Base-by-base conservation (phyloP, 2,329 filamentous ascomycete species). In the Diaporthe ilicicola region DNA sequence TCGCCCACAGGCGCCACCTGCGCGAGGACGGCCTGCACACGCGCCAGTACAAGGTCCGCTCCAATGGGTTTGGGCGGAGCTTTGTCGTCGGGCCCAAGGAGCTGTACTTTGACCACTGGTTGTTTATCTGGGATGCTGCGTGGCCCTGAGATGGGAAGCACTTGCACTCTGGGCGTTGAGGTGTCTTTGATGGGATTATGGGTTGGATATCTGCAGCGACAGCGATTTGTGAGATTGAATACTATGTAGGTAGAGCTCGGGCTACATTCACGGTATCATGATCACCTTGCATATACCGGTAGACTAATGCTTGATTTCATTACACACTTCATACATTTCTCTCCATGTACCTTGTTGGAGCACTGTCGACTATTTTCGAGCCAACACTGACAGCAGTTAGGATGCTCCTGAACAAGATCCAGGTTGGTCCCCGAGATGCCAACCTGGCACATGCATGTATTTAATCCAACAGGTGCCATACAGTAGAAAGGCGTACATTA, bases 61-160 rank as follows among this genome's bases (percentile, higher is more conserved):
- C 79, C 1, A 80, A 82, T 4, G 82, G 83, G 3, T 84, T 86
- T 70, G 80, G 79, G 1, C 76, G 80, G 32, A 84, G 82, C 22
- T 82, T 82, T 73, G 76, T 86, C 10, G 79, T 85, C 12, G 84
- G 84, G 0, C 80, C 81, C 32, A 85, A 84, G 54, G 79, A 83
- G 15, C 79, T 79, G 65, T 86, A 85, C 76, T 86, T 81, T 80
- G 80, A 82, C 17, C 83, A 84, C 73, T 86, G 84, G 84, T 78
- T 86, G 70, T 86, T 84, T 73, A 84, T 86, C 78, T 84, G 79
- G 75, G 83, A 84, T 70, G 80, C 82, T 8, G 77, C 84, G 76
- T 84, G 82, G 82, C 82, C 82, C 10, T 82, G 67, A 76, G n/a
- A 37, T 24, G 37, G 19, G 34, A 29, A n/a, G n/a, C n/a, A n/a